Evolutionary conservation across 179 eudicot genomes (phyloP), one percentile per base, ranked within the genome.

Genomic region (Corrigiola litoralis): DNA sequence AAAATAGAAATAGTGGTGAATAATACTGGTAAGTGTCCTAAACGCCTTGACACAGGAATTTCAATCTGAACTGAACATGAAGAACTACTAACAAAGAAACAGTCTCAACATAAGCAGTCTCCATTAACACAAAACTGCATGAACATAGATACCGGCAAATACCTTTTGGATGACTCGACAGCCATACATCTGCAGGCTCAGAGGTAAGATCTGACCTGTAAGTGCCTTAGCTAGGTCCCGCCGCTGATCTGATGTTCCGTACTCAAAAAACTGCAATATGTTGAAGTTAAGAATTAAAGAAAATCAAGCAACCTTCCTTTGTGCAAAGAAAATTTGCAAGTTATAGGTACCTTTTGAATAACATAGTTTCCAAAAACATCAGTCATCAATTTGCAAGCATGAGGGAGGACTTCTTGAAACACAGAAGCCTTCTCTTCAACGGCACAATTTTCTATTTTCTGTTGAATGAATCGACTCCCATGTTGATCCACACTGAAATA

Each of bases 361-460:
- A 92, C 98, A 70, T 92, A 92, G 74, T 92, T 90, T n/a, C 98
- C 97, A 71, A 90, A 92, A 55, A 92, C 97, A 81, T 90, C 98
- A 41, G 86, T 87, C 80, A 90, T 90, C 76, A 92, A 77, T 63
- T 69, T 77, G 46, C 84, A 72, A 61, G 94, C 87, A 74, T 90
- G 87, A 44, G 98, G 98, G 49, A 90, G 79, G 70, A 92, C 79
- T 84, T 92, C 98, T 36, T 75, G 65, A 61, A 92, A 90, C 40
- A 90, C 98, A 65, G 85, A 78, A 63, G 74, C 89, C 80, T 87
- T 92, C 69, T 86, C 95, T 55, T 92, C 97, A 59, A 33, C 55
- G 38, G 75, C 73, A 75, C 86, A 84, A 50, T 53, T 78, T 79
- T 92, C 98, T 73, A 92, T 70, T 76, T 90, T 90, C 67, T 90